Evolutionary conservation across 306 rosid species (phyloP).

Genomic region (Pyrus betulifolia): DNA sequence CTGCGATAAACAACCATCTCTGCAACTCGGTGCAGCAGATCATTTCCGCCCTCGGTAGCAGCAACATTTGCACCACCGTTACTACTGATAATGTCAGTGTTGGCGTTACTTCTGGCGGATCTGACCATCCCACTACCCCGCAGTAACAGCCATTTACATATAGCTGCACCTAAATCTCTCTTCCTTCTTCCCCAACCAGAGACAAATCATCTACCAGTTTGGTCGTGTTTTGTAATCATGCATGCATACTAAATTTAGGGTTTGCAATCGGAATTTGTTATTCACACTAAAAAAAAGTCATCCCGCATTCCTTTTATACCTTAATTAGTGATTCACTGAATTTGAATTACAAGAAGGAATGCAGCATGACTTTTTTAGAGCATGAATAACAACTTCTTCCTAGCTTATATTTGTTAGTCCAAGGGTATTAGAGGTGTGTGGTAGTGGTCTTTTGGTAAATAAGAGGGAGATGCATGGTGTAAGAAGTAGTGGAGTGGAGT

Average conservation of each 20-base stretch:
- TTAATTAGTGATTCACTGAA: neutral
- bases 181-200: neutral
- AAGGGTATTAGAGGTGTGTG: neutral
- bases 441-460: conserved; percentile 6
- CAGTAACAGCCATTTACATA: conserved; percentile 13
- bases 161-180: conserved; percentile 4
- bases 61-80: neutral
- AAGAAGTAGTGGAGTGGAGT: neutral
- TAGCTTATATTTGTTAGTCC: neutral
- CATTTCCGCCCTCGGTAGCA: conserved; percentile 38
- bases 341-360: neutral
- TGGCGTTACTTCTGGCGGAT: conserved; percentile 19
- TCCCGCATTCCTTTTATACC: neutral
- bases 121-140: conserved; percentile 22
- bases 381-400: neutral
- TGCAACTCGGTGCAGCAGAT: conserved; percentile 79
- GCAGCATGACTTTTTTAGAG: neutral
- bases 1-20: conserved; percentile 75
- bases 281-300: neutral
- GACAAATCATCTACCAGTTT: neutral
- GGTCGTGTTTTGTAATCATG: neutral
- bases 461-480: conserved; percentile 2
- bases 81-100: conserved; percentile 11
- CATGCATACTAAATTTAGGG: neutral
- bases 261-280: neutral